Evolutionary conservation across 169 alveolate species (phyloP).

Genomic region (Cryptosporidium canis): DNA sequence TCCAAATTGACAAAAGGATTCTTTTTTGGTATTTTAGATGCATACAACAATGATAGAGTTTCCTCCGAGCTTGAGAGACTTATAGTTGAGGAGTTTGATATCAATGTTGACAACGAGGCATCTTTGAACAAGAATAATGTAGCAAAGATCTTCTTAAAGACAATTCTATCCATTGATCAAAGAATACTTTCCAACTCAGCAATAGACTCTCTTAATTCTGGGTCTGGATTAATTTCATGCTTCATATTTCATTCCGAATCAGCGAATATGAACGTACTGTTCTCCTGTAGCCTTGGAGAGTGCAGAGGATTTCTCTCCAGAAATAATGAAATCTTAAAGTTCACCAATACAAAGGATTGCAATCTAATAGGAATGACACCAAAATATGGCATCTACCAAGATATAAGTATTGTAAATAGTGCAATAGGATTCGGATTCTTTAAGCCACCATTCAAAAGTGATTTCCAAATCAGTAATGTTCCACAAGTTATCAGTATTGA

Average conservation of each 20-base stretch:
- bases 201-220: slow-evolving; percentile 7
- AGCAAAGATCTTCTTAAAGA: slow-evolving; percentile 35
- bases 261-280: slow-evolving; percentile 3
- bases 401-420: background rate
- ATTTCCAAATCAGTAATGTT: slow-evolving; percentile 19
- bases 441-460: slow-evolving; percentile 45
- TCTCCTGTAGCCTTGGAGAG: slow-evolving; percentile 44
- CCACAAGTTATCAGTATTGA: slow-evolving; percentile 68
- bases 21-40: slow-evolving; percentile 55
- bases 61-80: slow-evolving; percentile 3
- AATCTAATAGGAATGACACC: background rate
- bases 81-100: slow-evolving; percentile 16
- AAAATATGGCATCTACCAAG: too few species aligned
- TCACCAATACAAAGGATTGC: background rate
- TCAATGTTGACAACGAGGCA: background rate
- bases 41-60: slow-evolving; percentile 1
- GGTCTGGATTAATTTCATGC: slow-evolving; percentile 32
- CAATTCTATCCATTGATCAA: slow-evolving; percentile 9
- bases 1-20: slow-evolving; percentile 39
- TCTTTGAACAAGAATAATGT: background rate
- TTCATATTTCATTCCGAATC: slow-evolving; percentile 21
- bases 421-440: slow-evolving; percentile 48
- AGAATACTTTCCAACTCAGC: background rate
- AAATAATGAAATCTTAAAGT: slow-evolving; percentile 10
- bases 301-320: slow-evolving; percentile 49